Conservation (phyloP, 2,329 filamentous ascomycete species). For the Exserohilum rostratum region DNA sequence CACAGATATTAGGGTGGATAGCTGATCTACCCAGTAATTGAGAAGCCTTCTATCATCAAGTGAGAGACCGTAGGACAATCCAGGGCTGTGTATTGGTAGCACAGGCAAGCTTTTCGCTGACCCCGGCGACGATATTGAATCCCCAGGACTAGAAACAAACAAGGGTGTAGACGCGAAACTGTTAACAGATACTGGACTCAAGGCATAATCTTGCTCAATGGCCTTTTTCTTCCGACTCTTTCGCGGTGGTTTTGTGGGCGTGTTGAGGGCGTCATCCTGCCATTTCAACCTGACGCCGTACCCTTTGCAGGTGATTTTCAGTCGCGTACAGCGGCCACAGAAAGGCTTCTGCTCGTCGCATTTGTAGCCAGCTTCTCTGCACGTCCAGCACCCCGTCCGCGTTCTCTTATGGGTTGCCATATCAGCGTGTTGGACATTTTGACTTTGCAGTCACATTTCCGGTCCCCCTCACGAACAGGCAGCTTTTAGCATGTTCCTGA, state of each 20-base stretch:
- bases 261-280: conserved; percentile 25
- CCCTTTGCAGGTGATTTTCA: conserved; percentile 40
- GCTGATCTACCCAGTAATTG: conserved; percentile 35
- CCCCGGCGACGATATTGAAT: conserved; percentile 11
- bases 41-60: conserved; percentile 30
- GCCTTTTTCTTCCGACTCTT: conserved; percentile 22
- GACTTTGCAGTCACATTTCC: not conserved
- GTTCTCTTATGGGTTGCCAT: conserved; percentile 37
- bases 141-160: conserved; percentile 1
- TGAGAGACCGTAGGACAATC: conserved; percentile 21
- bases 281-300: conserved; percentile 41
- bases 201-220: conserved; percentile 1
- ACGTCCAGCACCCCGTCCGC: conserved; percentile 42
- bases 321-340: conserved; percentile 33
- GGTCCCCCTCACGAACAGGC: not conserved
- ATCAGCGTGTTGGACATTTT: conserved; percentile 10
- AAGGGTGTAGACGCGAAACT: conserved; percentile 23
- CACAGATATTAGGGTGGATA: conserved; percentile 35
- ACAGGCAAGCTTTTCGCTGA: conserved; percentile 14
- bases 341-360: conserved; percentile 41
- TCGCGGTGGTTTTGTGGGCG: conserved; percentile 21
- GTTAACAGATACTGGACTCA: conserved; percentile 22
- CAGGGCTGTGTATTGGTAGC: conserved; percentile 7
- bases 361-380: conserved; percentile 42
- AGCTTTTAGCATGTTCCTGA: not conserved